These are phyloP conservation scores for Fusarium incarnatum DNA, from an alignment of 2,329 filamentous ascomycete genomes.

Conservation along the genomic window DNA sequence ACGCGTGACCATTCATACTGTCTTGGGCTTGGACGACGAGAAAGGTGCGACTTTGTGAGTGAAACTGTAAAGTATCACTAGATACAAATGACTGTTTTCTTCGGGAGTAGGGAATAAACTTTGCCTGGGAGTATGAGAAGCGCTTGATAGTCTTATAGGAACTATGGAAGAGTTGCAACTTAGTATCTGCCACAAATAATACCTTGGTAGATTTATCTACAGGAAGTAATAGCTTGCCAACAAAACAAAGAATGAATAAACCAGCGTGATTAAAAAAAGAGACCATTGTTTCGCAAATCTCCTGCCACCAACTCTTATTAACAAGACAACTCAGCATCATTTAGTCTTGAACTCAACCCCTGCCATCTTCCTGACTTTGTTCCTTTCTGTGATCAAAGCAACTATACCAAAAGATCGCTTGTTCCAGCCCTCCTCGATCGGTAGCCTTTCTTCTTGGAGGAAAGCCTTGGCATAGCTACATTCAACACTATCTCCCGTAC, in stretches of 20 bases:
- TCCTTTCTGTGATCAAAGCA: slow-evolving; percentile 13
- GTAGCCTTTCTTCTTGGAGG: slow-evolving; percentile 35
- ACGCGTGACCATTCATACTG: slow-evolving; percentile 4
- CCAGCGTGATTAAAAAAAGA: background rate
- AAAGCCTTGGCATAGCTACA: slow-evolving; percentile 35
- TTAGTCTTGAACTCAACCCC: slow-evolving; percentile 19
- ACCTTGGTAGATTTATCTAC: background rate
- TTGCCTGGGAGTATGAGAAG: background rate
- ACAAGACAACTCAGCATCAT: background rate
- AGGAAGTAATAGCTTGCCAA: background rate
- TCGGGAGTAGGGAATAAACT: background rate
- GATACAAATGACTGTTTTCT: background rate
- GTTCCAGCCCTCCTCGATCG: slow-evolving; percentile 37
- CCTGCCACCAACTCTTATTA: background rate
- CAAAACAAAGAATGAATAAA: background rate
- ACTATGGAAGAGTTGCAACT: background rate
- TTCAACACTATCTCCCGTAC: slow-evolving; percentile 24
- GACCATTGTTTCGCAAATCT: background rate
- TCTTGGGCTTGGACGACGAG: background rate
- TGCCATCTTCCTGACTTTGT: slow-evolving; percentile 25
- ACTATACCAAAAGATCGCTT: slow-evolving; percentile 27
- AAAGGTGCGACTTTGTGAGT: background rate
- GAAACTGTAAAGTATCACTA: background rate
- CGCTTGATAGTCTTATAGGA: background rate
- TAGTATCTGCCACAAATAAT: background rate